Conservation (phyloP, 257 asterid species). For the Gentiana straminea region DNA sequence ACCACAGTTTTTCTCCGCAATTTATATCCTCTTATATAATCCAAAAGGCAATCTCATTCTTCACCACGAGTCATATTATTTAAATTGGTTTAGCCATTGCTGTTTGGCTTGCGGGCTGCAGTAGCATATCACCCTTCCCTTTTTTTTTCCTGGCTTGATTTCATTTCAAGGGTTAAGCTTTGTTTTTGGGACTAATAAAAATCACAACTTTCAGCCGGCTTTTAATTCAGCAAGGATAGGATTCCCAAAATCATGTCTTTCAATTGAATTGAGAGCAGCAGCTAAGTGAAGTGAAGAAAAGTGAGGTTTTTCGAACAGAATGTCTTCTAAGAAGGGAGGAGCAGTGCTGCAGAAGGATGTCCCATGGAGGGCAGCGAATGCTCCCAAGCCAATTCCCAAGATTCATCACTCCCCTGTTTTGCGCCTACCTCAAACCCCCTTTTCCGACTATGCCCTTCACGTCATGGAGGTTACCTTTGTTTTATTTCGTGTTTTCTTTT, state of each 20-base stretch:
- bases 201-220: neutral
- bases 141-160: neutral
- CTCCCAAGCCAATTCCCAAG: constrained; percentile 68
- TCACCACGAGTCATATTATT: no score
- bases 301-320: no score
- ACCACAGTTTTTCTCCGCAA: no score
- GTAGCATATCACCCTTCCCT: neutral
- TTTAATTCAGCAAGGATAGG: neutral
- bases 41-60: no score
- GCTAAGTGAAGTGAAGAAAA: no score
- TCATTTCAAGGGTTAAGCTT: neutral
- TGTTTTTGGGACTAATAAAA: neutral
- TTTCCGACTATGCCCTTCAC: constrained; percentile 51
- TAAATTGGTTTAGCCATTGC: no score
- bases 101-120: no score
- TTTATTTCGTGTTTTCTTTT: neutral
- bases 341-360: constrained; percentile 51
- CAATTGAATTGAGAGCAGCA: neutral
- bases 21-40: no score
- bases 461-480: constrained; percentile 50
- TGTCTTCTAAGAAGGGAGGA: constrained; percentile 57
- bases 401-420: constrained; percentile 82
- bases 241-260: neutral
- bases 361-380: constrained; percentile 71
- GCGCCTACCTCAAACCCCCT: constrained; percentile 56